phyloP scores from a whole-genome alignment of 371 early-diverging fungal genomes.

The Mortierella sp. region DNA sequence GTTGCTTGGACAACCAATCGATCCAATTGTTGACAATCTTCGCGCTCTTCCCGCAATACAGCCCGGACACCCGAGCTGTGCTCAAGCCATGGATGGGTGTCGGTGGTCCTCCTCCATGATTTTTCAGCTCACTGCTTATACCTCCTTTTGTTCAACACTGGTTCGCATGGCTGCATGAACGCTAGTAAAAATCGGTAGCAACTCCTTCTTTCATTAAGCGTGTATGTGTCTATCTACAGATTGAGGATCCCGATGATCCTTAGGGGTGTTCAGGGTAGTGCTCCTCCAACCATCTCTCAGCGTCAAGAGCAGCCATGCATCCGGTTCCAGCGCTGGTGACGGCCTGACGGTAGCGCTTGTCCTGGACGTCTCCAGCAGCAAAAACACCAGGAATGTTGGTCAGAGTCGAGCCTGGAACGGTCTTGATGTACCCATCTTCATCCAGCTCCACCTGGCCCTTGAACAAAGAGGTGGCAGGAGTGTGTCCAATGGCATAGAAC shows the following conservation, averaged over 20 bases:
- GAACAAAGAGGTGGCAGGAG: slow-evolving; percentile 88
- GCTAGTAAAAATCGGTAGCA: no score
- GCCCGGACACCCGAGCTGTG: no score
- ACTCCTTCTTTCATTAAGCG: no score
- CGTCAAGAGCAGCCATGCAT: slow-evolving; percentile 97
- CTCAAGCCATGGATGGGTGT: no score
- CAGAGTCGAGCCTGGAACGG: slow-evolving; percentile 81
- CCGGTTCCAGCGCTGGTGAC: slow-evolving; percentile 83
- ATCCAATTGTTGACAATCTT: no score
- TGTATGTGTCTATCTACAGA: slow-evolving; percentile 25
- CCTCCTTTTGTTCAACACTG: no score
- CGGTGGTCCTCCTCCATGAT: no score
- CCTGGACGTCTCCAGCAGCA: slow-evolving; percentile 99
- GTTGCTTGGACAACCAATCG: no score
- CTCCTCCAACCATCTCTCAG: slow-evolving; percentile 83
- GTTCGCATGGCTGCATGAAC: no score
- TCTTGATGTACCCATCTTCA: slow-evolving; percentile 91
- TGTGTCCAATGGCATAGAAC: slow-evolving; percentile 99
- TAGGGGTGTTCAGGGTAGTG: slow-evolving; percentile 57
- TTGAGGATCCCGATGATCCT: no score
- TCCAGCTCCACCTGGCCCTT: slow-evolving; percentile 81
- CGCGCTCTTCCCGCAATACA: no score
- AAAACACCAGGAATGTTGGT: slow-evolving; percentile 94
- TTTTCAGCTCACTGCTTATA: no score
- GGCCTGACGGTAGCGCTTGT: slow-evolving; percentile 92